A percentile compares a stretch with the other conserved stretches of the same genome.
These are phyloP conservation scores for Anastatica hierochuntica DNA, from an alignment of 345 rosid genomes.

Conservation along the genomic window DNA sequence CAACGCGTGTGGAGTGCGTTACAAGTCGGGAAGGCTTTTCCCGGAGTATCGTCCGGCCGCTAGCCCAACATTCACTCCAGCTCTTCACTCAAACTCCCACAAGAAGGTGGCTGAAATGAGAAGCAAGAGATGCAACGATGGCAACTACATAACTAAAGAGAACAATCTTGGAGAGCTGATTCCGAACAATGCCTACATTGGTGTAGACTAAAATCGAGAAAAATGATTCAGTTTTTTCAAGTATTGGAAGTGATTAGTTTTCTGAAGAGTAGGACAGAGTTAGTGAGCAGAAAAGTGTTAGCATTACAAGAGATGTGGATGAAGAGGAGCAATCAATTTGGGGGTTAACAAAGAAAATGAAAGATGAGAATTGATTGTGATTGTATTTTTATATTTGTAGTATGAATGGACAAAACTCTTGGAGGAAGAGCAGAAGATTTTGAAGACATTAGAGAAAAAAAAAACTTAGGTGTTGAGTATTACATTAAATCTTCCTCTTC, in stretches of 20 bases:
- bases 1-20: constrained; percentile 97
- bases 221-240: neutral
- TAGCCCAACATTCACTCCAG: constrained; percentile 82
- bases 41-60: constrained; percentile 97
- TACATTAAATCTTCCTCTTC: constrained; percentile 20
- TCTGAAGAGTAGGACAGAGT: constrained; percentile 27
- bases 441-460: constrained; percentile 18
- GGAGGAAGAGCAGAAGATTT: constrained; percentile 25
- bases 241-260: constrained; percentile 15
- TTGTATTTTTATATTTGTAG: constrained; percentile 25
- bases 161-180: constrained; percentile 15
- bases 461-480: too few species aligned
- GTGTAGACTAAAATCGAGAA: constrained; percentile 9
- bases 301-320: too few species aligned
- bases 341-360: constrained; percentile 1
- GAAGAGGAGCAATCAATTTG: constrained; percentile 18
- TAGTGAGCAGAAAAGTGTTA: constrained; percentile 18
- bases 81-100: constrained; percentile 92
- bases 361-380: constrained; percentile 23
- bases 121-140: constrained; percentile 33
- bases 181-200: constrained; percentile 25
- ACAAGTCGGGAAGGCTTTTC: constrained; percentile 91
- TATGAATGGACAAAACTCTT: constrained; percentile 20
- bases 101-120: constrained; percentile 95
- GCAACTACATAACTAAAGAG: neutral